Percentiles rank a stretch among this genome's conserved stretches.
Evolutionary conservation across 345 rosid genomes (phyloP).

Genomic region (Populus davidiana): DNA sequence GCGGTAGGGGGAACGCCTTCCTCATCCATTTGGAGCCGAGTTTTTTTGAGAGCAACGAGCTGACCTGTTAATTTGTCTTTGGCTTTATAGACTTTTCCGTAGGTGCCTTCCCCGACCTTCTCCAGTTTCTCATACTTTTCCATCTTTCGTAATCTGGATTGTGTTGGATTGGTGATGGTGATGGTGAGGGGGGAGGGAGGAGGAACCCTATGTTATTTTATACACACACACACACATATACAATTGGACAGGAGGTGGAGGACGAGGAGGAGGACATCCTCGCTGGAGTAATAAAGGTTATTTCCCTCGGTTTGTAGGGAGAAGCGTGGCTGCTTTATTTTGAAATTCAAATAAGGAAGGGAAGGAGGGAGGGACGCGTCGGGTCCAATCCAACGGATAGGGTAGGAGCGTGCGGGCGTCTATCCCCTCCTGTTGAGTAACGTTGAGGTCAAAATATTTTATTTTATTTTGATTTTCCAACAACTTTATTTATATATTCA

Average conservation of each 20-base stretch:
- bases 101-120: conserved; percentile 96
- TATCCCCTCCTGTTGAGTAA: background rate
- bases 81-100: conserved; percentile 95
- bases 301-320: background rate
- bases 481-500: no score
- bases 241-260: no score
- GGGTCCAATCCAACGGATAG: background rate
- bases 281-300: background rate
- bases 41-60: conserved; percentile 83
- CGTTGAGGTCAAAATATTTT: no score
- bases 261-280: no score
- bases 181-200: no score
- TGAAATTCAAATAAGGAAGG: background rate
- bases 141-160: conserved; percentile 32
- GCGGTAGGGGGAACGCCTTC: conserved; percentile 98
- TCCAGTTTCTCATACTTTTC: conserved; percentile 96
- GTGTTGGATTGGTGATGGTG: no score
- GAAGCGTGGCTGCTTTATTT: background rate
- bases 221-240: no score
- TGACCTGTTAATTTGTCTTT: conserved; percentile 73
- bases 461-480: no score
- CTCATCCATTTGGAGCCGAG: conserved; percentile 93
- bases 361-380: background rate
- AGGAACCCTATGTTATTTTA: no score
- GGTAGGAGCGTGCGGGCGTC: background rate